Evolutionary conservation across 148 eudicot genomes (phyloP).

Genomic region (Beta vulgaris): DNA sequence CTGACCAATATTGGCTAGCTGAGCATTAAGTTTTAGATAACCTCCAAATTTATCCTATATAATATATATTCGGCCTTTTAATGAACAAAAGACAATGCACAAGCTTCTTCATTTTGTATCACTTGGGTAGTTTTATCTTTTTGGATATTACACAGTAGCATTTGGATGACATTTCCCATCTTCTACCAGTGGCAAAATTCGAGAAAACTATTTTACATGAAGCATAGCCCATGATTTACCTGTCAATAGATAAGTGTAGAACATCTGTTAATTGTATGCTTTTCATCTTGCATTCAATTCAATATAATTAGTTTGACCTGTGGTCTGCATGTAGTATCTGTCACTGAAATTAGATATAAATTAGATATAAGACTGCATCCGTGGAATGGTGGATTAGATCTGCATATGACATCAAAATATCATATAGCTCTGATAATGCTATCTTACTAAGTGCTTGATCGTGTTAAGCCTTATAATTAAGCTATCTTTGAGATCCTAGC

Average conservation of each 20-base stretch:
- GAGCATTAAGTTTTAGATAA: neutral
- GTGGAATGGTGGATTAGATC: neutral
- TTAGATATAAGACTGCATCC: neutral
- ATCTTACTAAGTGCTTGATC: neutral
- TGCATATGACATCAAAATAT: neutral
- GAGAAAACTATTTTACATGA: neutral
- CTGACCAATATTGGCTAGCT: neutral
- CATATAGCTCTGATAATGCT: neutral
- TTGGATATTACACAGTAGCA: too few species aligned
- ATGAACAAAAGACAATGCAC: neutral
- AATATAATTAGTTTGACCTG: too few species aligned
- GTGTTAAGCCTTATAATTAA: neutral
- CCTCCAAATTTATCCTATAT: neutral
- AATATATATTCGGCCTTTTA: neutral
- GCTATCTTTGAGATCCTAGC: neutral
- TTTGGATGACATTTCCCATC: too few species aligned
- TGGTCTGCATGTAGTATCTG: too few species aligned
- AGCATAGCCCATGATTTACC: slow-evolving; percentile 39
- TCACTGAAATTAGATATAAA: too few species aligned
- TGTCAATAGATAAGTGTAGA: slow-evolving; percentile 92
- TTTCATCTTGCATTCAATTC: too few species aligned
- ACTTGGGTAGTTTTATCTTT: too few species aligned
- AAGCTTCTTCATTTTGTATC: neutral
- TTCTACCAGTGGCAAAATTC: neutral
- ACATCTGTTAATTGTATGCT: too few species aligned